These are phyloP conservation scores for Brettanomyces naardenensis DNA, from an alignment of 805 yeast genomes.

Conservation along the genomic window DNA sequence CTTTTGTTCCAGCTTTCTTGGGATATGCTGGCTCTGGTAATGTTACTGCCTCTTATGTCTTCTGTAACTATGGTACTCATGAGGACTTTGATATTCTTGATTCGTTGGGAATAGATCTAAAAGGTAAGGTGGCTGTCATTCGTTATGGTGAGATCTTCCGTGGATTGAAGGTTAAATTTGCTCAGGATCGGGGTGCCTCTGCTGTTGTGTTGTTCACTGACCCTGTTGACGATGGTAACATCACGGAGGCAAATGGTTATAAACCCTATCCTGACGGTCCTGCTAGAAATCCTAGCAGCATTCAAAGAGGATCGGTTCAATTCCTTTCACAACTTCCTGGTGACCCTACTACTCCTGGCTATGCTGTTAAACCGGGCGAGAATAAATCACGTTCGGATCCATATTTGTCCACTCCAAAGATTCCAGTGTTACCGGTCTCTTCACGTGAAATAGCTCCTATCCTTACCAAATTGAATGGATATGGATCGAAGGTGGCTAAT, in stretches of 20 bases:
- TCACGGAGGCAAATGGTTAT: slow-evolving; percentile 49
- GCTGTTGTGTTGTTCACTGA: slow-evolving; percentile 66
- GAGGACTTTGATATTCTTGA: slow-evolving; percentile 48
- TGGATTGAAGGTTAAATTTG: slow-evolving; percentile 70
- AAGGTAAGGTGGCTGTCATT: slow-evolving; percentile 55
- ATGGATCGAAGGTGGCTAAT: slow-evolving; percentile 35
- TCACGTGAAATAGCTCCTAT: slow-evolving; percentile 58
- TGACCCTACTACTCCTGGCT: slow-evolving; percentile 74
- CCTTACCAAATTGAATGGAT: slow-evolving; percentile 47
- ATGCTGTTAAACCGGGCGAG: slow-evolving; percentile 50
- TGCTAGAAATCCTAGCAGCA: slow-evolving; percentile 67
- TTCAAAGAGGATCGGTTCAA: slow-evolving; percentile 71
- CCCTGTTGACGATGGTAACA: slow-evolving; percentile 54
- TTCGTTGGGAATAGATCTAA: slow-evolving; percentile 38
- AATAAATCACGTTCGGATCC: slow-evolving; percentile 45
- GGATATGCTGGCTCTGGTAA: slow-evolving; percentile 74
- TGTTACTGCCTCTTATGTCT: slow-evolving; percentile 57
- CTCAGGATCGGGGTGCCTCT: slow-evolving; percentile 60
- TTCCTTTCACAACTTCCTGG: slow-evolving; percentile 59
- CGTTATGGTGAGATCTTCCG: slow-evolving; percentile 63
- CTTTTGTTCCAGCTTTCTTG: slow-evolving; percentile 61
- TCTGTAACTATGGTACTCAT: slow-evolving; percentile 60
- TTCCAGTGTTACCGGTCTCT: slow-evolving; percentile 67
- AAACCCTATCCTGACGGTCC: slow-evolving; percentile 68
- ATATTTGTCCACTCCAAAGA: slow-evolving; percentile 42